Base-by-base conservation (phyloP, 495 filamentous ascomycete genomes). In the Neurospora sp. region DNA sequence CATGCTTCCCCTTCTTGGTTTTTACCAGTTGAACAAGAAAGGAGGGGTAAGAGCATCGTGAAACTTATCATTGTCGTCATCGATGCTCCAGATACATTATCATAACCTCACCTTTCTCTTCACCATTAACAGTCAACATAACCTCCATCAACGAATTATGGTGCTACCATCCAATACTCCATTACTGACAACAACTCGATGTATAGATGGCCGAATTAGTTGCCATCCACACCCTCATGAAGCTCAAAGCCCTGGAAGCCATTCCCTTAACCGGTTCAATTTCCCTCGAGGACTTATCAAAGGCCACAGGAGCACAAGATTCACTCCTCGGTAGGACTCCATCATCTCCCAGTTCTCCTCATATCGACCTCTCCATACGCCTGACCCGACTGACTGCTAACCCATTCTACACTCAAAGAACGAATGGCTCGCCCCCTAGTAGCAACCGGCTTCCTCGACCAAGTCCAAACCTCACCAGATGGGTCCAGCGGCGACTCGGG, bases 401-500 rank as follows among this genome's bases (percentile, higher is more conserved):
- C 2, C 42, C 12, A 6, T 31, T 1, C 27, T 37, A 37, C 5
- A 35, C 22, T 31, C 12, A 7, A 18, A 78, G 77, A 77, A 70
- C 59, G 74, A 22, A 77, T 77, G 73, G 70, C 68, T 22, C 77
- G 74, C 8, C 69, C 74, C 9, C 68, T 78, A 69, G 77, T 75
- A 18, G 74, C 72, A 10, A 70, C 75, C 7, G 74, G 77, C 22
- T 78, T 78, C 27, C 72, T 78, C n/a, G 73, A 75, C 70, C 77
- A 78, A 77, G 27, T 18, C 2, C 53, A 61, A 18, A 3, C 53
- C 12, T 18, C 73, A 18, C 35, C 35, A 37, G 35, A 37, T 6
- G 35, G 35, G 35, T 37, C 35, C 35, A 35, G 35, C 35, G 35
- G 35, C 35, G 5, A 37, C 35, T 37, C 35, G 5, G 35, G 35